Evolutionary conservation across 1,139 yeast genomes (phyloP).

Genomic region (Candida smagusa): DNA sequence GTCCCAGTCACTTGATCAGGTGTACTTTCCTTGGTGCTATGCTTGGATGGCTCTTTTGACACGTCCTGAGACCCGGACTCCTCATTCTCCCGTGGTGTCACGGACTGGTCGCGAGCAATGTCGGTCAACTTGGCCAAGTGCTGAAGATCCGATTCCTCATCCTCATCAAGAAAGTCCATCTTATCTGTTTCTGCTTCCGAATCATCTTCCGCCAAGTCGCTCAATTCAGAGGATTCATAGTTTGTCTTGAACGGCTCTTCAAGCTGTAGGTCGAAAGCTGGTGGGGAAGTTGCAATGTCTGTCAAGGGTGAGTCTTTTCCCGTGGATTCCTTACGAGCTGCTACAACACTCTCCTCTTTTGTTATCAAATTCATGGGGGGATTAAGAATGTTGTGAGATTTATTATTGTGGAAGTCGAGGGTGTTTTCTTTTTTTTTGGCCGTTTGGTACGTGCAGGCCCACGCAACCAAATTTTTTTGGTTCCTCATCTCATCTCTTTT

Average conservation of each 20-base stretch:
- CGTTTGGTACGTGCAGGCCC: conserved; percentile 4
- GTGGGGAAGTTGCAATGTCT: conserved; percentile 41
- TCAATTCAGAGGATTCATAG: conserved; percentile 45
- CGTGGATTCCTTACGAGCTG: conserved; percentile 6
- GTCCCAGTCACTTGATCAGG: conserved; percentile 2
- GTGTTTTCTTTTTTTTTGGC: neutral
- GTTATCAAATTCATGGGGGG: conserved; percentile 28
- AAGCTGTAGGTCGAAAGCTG: conserved; percentile 26
- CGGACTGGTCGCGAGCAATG: conserved; percentile 28
- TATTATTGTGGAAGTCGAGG: too few relatives aligned
- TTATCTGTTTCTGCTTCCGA: conserved; percentile 82
- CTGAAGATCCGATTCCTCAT: conserved; percentile 36
- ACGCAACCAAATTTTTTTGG: neutral
- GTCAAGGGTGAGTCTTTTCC: conserved; percentile 35
- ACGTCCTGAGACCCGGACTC: conserved; percentile 1
- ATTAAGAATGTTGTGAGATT: too few relatives aligned
- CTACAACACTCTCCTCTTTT: conserved; percentile 23
- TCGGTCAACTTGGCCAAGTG: conserved; percentile 40
- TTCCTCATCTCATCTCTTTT: conserved; percentile 6
- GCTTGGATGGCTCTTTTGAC: too few relatives aligned
- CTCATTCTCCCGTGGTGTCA: conserved; percentile 2
- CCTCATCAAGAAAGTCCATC: conserved; percentile 55
- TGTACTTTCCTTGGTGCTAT: conserved; percentile 9
- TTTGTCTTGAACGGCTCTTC: conserved; percentile 16
- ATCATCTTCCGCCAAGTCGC: conserved; percentile 62